phyloP scores from a whole-genome alignment of 1,284 basidiomycete species.

The Mycena sp. region DNA sequence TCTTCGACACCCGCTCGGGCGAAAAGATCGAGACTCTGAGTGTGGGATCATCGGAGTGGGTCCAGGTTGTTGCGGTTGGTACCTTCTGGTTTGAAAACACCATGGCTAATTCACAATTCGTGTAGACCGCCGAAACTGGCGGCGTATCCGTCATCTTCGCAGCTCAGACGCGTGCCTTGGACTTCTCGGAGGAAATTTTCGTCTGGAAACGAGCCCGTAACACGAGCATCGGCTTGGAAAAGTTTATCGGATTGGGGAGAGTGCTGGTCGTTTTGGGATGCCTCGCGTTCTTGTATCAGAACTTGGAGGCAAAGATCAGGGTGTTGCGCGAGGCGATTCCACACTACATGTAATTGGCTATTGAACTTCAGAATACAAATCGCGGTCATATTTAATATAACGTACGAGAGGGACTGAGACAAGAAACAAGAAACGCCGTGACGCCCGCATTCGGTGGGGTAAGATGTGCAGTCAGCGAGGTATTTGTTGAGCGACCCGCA shows the following conservation, averaged over 20 bases:
- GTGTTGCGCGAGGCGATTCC: background rate
- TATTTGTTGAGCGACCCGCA: background rate
- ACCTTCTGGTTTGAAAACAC: background rate
- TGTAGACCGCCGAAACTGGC: conserved; percentile 6
- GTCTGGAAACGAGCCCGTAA: conserved; percentile 7
- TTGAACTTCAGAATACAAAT: no score
- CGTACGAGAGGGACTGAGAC: no score
- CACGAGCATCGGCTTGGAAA: conserved; percentile 3
- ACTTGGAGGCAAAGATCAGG: background rate
- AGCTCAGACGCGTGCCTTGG: no score
- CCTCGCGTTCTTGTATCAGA: conserved; percentile 3
- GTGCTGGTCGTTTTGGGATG: conserved; percentile 12
- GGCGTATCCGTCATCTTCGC: no score
- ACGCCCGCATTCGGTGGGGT: no score
- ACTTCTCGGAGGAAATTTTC: conserved; percentile 13
- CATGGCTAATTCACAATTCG: background rate
- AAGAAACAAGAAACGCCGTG: no score
- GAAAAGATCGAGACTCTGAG: conserved; percentile 1
- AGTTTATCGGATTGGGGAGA: background rate
- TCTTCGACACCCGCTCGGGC: conserved; percentile 11
- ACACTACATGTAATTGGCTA: background rate
- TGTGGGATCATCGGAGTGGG: conserved; percentile 12
- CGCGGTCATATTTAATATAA: no score
- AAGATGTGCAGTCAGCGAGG: background rate
- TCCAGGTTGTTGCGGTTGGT: conserved; percentile 7